Conservation (phyloP, 2,329 filamentous ascomycete species). For the Colletotrichum sublineola region DNA sequence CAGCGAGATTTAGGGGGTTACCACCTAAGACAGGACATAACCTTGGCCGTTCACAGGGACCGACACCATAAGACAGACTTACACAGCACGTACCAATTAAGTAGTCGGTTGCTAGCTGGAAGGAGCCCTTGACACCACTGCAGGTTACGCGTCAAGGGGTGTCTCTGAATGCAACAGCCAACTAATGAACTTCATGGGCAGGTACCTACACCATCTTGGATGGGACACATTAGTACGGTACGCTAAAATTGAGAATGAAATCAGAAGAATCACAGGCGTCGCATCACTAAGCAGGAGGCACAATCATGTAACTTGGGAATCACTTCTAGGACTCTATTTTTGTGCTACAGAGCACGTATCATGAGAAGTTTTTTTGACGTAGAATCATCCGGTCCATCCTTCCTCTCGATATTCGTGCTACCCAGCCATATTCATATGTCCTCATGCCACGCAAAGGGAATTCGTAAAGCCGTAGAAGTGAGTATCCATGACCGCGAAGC, state of each 20-base stretch:
- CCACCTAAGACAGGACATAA: not conserved
- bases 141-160: too few relatives aligned
- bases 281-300: constrained; percentile 4
- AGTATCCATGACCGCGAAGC: constrained; percentile 44
- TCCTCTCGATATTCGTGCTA: constrained; percentile 60
- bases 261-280: too few relatives aligned
- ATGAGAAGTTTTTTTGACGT: constrained; percentile 57
- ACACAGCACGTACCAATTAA: not conserved
- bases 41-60: not conserved
- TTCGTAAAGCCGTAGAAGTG: constrained; percentile 62
- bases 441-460: constrained; percentile 60
- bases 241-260: not conserved
- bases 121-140: not conserved
- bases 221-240: not conserved
- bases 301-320: constrained; percentile 42
- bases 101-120: too few relatives aligned
- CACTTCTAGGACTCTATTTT: constrained; percentile 60
- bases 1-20: not conserved
- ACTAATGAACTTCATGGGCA: too few relatives aligned
- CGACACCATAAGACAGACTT: not conserved
- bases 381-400: constrained; percentile 54
- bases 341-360: constrained; percentile 60
- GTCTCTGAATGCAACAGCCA: not conserved
- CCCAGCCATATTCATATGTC: constrained; percentile 55
- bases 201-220: not conserved